These are phyloP conservation scores for Malus hybrid DNA, from an alignment of 331 rosid species.

Conservation along the genomic window DNA sequence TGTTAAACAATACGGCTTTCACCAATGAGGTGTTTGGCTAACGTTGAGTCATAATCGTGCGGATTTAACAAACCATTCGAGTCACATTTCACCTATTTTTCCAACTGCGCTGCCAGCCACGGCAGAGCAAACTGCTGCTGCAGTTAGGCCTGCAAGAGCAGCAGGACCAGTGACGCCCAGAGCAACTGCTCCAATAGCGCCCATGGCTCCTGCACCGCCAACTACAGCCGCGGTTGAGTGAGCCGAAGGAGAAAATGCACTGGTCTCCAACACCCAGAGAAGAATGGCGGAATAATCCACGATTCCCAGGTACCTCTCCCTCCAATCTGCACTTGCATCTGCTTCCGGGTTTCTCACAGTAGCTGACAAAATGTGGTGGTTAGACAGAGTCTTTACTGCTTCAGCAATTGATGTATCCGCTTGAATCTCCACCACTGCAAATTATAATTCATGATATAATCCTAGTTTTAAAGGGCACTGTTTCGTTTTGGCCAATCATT, in stretches of 20 bases:
- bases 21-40: not conserved
- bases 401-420: conserved; percentile 65
- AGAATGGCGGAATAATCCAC: conserved; percentile 61
- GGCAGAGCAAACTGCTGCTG: conserved; percentile 84
- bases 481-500: not conserved
- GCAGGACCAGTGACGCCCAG: conserved; percentile 78
- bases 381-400: conserved; percentile 64
- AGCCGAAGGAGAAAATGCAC: conserved; percentile 55
- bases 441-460: not conserved
- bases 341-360: conserved; percentile 58
- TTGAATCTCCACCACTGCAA: conserved; percentile 66
- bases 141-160: conserved; percentile 79
- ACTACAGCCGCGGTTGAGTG: conserved; percentile 71
- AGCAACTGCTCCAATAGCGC: conserved; percentile 83
- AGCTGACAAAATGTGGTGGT: conserved; percentile 71
- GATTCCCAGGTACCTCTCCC: conserved; percentile 69
- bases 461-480: not conserved
- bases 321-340: conserved; percentile 50
- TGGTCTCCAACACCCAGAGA: conserved; percentile 64
- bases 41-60: not conserved
- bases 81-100: conserved; percentile 6
- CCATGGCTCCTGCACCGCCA: conserved; percentile 62
- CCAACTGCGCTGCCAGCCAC: conserved; percentile 37
- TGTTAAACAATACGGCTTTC: not conserved
- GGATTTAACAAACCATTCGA: not conserved